phyloP scores from a whole-genome alignment of 2,329 filamentous ascomycete species.

The Ceratocystis cacaofunesta region DNA sequence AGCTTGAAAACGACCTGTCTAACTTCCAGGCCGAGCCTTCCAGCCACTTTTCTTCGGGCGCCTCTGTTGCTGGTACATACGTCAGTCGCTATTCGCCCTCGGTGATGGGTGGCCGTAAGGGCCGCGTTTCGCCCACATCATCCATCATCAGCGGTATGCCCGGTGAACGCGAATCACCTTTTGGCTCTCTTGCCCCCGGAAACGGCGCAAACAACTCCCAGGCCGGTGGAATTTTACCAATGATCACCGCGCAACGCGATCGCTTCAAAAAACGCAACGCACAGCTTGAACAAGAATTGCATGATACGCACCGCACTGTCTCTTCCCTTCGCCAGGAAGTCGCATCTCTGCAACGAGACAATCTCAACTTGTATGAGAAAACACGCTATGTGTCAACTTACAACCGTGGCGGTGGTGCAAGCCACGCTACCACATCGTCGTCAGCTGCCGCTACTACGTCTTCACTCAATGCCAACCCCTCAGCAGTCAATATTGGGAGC shows the following conservation, averaged over 20 bases:
- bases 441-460: slow-evolving; percentile 51
- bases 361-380: slow-evolving; percentile 92
- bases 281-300: slow-evolving; percentile 79
- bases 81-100: slow-evolving; percentile 60
- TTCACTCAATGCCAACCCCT: slow-evolving; percentile 55
- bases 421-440: slow-evolving; percentile 37
- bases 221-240: slow-evolving; percentile 71
- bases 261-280: slow-evolving; percentile 93
- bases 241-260: slow-evolving; percentile 95
- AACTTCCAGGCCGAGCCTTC: slow-evolving; percentile 72
- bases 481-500: slow-evolving; percentile 48
- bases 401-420: slow-evolving; percentile 41
- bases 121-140: slow-evolving; percentile 73
- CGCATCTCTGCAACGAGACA: slow-evolving; percentile 85
- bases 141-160: slow-evolving; percentile 84
- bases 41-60: slow-evolving; percentile 63
- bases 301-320: slow-evolving; percentile 66
- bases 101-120: slow-evolving; percentile 44
- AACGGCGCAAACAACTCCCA: not conserved
- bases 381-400: slow-evolving; percentile 92
- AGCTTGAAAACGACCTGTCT: slow-evolving; percentile 80
- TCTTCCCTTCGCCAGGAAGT: slow-evolving; percentile 83
- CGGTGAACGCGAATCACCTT: slow-evolving; percentile 45
- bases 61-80: slow-evolving; percentile 87
- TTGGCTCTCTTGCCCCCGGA: slow-evolving; percentile 42